phyloP scores from a whole-genome alignment of 192 early-diverging fungal genomes.

The Coemansia sp. region DNA sequence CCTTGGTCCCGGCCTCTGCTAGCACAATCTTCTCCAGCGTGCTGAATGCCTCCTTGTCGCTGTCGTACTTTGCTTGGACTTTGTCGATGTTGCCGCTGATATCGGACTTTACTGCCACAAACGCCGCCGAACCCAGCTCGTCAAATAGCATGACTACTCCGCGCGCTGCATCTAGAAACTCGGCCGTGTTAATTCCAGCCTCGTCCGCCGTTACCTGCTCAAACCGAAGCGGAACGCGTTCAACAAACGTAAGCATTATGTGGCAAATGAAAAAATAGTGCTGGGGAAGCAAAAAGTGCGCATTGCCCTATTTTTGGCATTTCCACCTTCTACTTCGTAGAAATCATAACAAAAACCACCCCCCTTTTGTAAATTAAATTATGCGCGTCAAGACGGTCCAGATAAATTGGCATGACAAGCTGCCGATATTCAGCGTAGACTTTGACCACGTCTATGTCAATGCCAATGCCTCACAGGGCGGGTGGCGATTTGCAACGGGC shows the following conservation, averaged over 20 bases:
- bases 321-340: neutral
- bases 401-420: slow-evolving; percentile 93
- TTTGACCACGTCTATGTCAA: slow-evolving; percentile 63
- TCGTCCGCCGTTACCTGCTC: slow-evolving; percentile 62
- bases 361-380: neutral
- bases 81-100: slow-evolving; percentile 85
- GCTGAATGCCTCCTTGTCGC: slow-evolving; percentile 62
- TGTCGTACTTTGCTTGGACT: slow-evolving; percentile 67
- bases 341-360: no score
- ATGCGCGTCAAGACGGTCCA: slow-evolving; percentile 75
- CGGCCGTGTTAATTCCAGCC: slow-evolving; percentile 64
- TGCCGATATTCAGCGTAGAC: slow-evolving; percentile 87
- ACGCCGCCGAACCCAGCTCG: slow-evolving; percentile 66
- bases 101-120: slow-evolving; percentile 84
- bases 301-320: neutral
- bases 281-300: neutral
- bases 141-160: slow-evolving; percentile 68
- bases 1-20: slow-evolving; percentile 73
- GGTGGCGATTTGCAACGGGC: slow-evolving; percentile 77
- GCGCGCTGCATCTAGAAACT: slow-evolving; percentile 77
- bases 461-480: slow-evolving; percentile 24
- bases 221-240: slow-evolving; percentile 63
- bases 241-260: slow-evolving; percentile 45
- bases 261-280: neutral
- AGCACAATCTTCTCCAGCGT: slow-evolving; percentile 83